phyloP scores from a whole-genome alignment of 345 rosid species.

The Citrus sp. region DNA sequence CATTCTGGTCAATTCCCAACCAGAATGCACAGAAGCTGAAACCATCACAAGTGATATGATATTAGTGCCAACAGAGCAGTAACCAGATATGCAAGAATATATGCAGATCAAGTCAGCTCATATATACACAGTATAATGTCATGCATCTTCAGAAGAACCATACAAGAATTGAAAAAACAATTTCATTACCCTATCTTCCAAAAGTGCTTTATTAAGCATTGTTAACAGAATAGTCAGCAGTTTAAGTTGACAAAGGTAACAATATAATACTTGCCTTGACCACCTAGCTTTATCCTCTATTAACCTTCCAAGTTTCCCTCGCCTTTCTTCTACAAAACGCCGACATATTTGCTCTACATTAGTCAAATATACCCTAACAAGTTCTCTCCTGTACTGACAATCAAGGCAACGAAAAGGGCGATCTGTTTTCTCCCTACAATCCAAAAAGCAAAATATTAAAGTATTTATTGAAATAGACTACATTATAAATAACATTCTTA shows the following conservation, averaged over 20 bases:
- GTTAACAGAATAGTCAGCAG: neutral
- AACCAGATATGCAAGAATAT: neutral
- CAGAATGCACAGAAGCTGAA: slow-evolving; percentile 86
- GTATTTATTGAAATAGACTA: neutral
- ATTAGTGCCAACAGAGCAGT: neutral
- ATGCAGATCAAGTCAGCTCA: neutral
- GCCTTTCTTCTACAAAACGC: slow-evolving; percentile 82
- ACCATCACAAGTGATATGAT: slow-evolving; percentile 11
- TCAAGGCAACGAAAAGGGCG: slow-evolving; percentile 93
- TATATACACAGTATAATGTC: neutral
- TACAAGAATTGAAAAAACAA: neutral
- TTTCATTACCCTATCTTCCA: neutral
- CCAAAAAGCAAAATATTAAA: slow-evolving; percentile 13
- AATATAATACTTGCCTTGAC: slow-evolving; percentile 55
- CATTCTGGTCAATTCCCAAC: slow-evolving; percentile 69
- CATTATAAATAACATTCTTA: neutral
- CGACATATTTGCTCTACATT: slow-evolving; percentile 86
- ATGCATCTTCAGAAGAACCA: slow-evolving; percentile 2
- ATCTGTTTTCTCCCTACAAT: slow-evolving; percentile 80
- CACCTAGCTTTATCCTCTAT: slow-evolving; percentile 80
- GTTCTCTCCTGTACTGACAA: slow-evolving; percentile 82
- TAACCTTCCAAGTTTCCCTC: slow-evolving; percentile 63
- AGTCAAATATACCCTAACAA: slow-evolving; percentile 82
- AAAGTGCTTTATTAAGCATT: neutral
- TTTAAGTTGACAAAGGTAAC: neutral